These are phyloP conservation scores for Exophiala calicioides DNA, from an alignment of 2,329 filamentous ascomycete genomes.

Conservation along the genomic window DNA sequence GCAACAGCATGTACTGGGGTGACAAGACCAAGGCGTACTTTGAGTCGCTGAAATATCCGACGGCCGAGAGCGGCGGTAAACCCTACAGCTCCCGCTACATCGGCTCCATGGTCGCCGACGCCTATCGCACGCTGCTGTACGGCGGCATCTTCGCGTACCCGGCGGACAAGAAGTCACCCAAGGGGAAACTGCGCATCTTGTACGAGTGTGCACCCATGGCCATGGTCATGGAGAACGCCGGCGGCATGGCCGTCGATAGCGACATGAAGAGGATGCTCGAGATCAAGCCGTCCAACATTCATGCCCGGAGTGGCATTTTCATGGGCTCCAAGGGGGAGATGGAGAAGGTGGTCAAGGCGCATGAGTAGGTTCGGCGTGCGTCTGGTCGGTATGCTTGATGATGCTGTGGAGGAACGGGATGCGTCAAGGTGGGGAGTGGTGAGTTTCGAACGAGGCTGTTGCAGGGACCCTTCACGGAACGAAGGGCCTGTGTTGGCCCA, in stretches of 20 bases:
- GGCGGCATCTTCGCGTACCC: slow-evolving; percentile 98
- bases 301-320: slow-evolving; percentile 94
- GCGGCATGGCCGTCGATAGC: slow-evolving; percentile 87
- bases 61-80: slow-evolving; percentile 66
- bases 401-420: too few species aligned
- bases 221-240: slow-evolving; percentile 97
- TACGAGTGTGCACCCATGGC: slow-evolving; percentile 99
- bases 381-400: background rate
- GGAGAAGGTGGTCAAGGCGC: slow-evolving; percentile 86
- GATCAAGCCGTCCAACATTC: slow-evolving; percentile 86
- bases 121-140: slow-evolving; percentile 92
- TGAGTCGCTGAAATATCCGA: slow-evolving; percentile 80
- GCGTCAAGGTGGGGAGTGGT: too few species aligned
- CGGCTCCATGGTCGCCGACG: slow-evolving; percentile 90
- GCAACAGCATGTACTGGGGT: slow-evolving; percentile 96
- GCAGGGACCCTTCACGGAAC: too few species aligned
- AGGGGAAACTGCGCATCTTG: slow-evolving; percentile 94
- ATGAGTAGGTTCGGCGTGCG: slow-evolving; percentile 51
- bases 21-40: slow-evolving; percentile 85
- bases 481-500: too few species aligned
- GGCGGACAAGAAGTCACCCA: slow-evolving; percentile 95
- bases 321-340: slow-evolving; percentile 93
- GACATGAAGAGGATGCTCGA: slow-evolving; percentile 89
- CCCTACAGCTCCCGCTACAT: slow-evolving; percentile 96
- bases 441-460: too few species aligned